Base-by-base conservation (phyloP, 495 filamentous ascomycete species). In the Penicillium maclennaniae region DNA sequence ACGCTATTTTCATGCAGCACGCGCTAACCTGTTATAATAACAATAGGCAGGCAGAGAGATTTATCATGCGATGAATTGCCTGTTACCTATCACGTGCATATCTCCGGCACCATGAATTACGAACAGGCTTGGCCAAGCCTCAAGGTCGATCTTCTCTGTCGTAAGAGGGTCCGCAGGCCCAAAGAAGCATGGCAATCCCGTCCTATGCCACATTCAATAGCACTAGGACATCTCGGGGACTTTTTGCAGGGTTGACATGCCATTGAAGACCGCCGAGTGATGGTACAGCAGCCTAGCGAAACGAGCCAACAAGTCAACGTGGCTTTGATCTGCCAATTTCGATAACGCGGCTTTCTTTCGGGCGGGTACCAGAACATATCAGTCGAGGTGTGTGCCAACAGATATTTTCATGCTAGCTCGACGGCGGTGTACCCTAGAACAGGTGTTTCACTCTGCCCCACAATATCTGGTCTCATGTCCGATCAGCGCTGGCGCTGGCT, bases 361-460 rank as follows among this genome's bases (percentile, higher is more conserved):
- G 8, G 28, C 28, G 28, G n/a, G 12, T 14, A 34, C 9, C 10
- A 10, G 14, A 34, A 14, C 46, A 40, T 41, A 41, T 31, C 31
- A 21, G 6, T 6, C 12, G 5, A 8, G 8, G 26, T 2, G 10
- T 34, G 31, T 34, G 31, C 31, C 31, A 34, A 41, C 23, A 28
- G 21, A 25, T 41, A 38, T 36, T 49, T 23, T 26, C 25, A n/a
- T 43, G 19, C 42, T 34, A 43, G 39, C 48, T n/a, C 39, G 26
- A 19, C 37, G 8, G 28, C 46, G 31, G 49, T n/a, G 21, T 49
- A 28, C 25, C 23, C 23, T 47, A 43, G 49, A 25, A 52, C 15
- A 54, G 17, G 8, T 36, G 19, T 43, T 12, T 34, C 10, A 34
- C 31, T 12, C 31, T 14, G 31, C 31, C 1, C 9, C 10, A 12